Percentiles rank a stretch among this genome's conserved stretches.
phyloP scores from a whole-genome alignment of 73 alveolate species.

The Paramecium sonneborni region DNA sequence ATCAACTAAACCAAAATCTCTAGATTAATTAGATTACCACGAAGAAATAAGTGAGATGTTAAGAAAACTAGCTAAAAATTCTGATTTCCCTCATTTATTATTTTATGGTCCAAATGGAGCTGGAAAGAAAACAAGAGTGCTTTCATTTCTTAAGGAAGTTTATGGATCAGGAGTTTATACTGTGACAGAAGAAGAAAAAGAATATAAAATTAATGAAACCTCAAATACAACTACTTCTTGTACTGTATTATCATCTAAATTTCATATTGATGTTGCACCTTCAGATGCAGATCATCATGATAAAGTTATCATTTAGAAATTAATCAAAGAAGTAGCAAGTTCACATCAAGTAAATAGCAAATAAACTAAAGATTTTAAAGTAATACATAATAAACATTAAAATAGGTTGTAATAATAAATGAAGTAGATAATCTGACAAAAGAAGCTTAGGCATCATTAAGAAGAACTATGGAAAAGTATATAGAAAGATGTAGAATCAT shows the following conservation, averaged over 20 bases:
- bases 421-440: constrained; percentile 93
- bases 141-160: constrained; percentile 87
- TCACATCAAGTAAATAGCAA: constrained; percentile 78
- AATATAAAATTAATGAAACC: constrained; percentile 80
- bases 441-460: constrained; percentile 97
- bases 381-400: not conserved
- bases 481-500: constrained; percentile 94
- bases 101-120: constrained; percentile 99
- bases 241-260: constrained; percentile 85
- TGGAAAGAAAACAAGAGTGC: constrained; percentile 94
- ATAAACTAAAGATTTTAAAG: constrained; percentile 74
- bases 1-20: constrained; percentile 84
- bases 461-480: constrained; percentile 99
- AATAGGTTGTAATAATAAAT: constrained; percentile 89
- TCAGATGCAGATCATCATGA: constrained; percentile 95
- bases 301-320: constrained; percentile 88
- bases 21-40: constrained; percentile 81
- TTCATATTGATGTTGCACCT: constrained; percentile 95
- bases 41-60: constrained; percentile 74
- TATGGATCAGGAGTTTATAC: constrained; percentile 88
- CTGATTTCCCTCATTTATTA: constrained; percentile 97
- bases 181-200: constrained; percentile 91
- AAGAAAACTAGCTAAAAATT: constrained; percentile 79
- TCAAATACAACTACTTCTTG: constrained; percentile 75
- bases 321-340: constrained; percentile 95